Evolutionary conservation across 1,284 basidiomycete genomes (phyloP), one percentile per base, ranked within the genome.

Genomic region (Blastosporella zonata): DNA sequence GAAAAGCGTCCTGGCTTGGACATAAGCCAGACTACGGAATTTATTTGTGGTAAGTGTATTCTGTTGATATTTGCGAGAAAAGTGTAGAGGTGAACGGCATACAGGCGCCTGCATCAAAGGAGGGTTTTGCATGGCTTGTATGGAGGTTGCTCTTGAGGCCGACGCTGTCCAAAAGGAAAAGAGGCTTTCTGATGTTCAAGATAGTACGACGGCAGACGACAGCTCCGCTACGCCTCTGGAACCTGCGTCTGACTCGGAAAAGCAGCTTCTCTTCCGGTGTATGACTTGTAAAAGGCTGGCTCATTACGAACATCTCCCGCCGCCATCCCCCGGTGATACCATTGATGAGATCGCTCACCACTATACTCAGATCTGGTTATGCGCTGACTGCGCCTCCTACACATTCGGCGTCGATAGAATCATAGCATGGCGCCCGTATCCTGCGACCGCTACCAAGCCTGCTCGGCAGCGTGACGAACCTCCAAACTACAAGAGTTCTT

Each of bases 401-500:
- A 70, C 72, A 9, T 84, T 84, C 61, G 63, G 69, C 1, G 70
- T 93, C n/a, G 92, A 97, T 64, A 86, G 87, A 64, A 90, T 97
- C 55, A 74, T 97, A 35, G 94, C 93, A 0, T 97, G 94, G 94
- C 78, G 92, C 29, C 86, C 90, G 6, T 84, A 79, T 59, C 88
- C 88, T 22, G 65, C 76, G 1, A 74, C 77, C 53, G 82, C 81
- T 22, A 62, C 74, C 6, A 82, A 89, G 62, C 68, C 78, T 2
- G 55, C 69, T 27, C 66, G 62, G 25, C 58, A 67, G 9, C 54
- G 60, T 15, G 68, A 70, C 47, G 72, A 80, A 54, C 59, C 70
- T 17, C 73, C 79, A 1, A 69, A 81, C 57, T 74, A 75, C 64
- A 90, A 83, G 62, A 67, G 72, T 23, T 61, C 70, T 37, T 73